A percentile compares a stretch with the other conserved stretches of the same genome.
These are phyloP conservation scores for Chytriomyces sp. DNA, from an alignment of 192 early-diverging fungal species.

Conservation along the genomic window DNA sequence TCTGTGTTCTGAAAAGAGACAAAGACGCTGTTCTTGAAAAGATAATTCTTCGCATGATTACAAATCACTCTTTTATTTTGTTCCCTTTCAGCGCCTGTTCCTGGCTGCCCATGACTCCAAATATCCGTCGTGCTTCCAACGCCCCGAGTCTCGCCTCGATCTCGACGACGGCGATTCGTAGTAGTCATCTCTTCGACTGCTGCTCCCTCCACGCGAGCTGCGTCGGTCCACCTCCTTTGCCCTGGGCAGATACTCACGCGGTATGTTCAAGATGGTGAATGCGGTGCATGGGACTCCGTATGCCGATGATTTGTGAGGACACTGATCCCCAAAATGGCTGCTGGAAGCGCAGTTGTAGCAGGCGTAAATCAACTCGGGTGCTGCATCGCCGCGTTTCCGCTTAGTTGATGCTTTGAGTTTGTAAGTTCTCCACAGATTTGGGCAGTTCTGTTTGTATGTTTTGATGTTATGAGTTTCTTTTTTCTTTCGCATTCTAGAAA, in stretches of 20 bases:
- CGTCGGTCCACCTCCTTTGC: no score
- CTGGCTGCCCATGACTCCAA: not conserved
- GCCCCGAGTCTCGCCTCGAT: not conserved
- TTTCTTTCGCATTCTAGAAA: no score
- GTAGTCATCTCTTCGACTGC: not conserved
- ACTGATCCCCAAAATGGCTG: slow-evolving; percentile 26
- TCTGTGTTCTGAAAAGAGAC: not conserved
- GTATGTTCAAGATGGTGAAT: not conserved
- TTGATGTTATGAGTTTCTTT: not conserved
- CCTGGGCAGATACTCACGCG: not conserved
- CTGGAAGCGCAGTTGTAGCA: slow-evolving; percentile 18
- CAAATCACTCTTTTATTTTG: no score
- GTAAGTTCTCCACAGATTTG: slow-evolving; percentile 22
- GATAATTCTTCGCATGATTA: not conserved
- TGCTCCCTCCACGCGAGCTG: not conserved
- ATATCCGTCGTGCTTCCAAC: not conserved
- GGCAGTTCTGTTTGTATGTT: slow-evolving; percentile 6
- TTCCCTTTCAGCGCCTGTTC: not conserved
- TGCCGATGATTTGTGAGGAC: not conserved
- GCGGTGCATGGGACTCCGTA: not conserved
- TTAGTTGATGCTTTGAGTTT: slow-evolving; percentile 1
- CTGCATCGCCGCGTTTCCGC: not conserved
- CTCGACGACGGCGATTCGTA: no score
- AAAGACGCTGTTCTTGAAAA: not conserved
- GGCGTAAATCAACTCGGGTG: not conserved